phyloP scores from a whole-genome alignment of 2,329 filamentous ascomycete genomes.

The Fusarium incarnatum region DNA sequence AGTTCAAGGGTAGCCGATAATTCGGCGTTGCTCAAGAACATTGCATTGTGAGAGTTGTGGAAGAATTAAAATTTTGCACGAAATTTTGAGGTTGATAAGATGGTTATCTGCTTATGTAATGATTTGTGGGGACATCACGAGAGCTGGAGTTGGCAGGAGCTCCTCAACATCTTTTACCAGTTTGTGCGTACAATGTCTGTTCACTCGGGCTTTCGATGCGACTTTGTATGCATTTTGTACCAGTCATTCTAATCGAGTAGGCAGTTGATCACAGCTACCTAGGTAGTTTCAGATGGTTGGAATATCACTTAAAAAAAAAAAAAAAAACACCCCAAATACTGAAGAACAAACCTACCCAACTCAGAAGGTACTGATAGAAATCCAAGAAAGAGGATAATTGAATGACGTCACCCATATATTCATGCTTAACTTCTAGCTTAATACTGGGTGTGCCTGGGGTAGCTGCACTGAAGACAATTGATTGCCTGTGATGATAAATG shows the following conservation, averaged over 20 bases:
- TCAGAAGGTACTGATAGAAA: not conserved
- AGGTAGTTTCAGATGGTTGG: not conserved
- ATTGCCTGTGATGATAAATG: not conserved
- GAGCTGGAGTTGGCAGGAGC: not conserved
- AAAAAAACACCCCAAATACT: not conserved
- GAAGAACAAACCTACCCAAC: not conserved
- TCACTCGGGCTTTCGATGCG: not conserved
- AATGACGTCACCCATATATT: slow-evolving; percentile 14
- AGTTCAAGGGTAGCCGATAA: not conserved
- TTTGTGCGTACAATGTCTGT: not conserved
- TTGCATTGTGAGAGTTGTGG: slow-evolving; percentile 1
- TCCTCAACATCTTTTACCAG: not conserved
- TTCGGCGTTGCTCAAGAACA: not conserved
- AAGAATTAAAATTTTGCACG: slow-evolving; percentile 30
- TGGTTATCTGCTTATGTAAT: slow-evolving; percentile 38
- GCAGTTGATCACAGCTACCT: not conserved
- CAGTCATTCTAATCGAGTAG: not conserved
- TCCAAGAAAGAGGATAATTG: not conserved
- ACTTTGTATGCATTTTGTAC: not conserved
- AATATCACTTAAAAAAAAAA: not conserved
- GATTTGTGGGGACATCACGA: not conserved
- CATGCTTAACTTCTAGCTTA: slow-evolving; percentile 30
- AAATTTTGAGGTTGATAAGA: slow-evolving; percentile 28
- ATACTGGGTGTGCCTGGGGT: not conserved
- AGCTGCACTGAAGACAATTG: not conserved